Evolutionary conservation across 2,329 filamentous ascomycete species (phyloP).

Genomic region (Sphaerulina vaccinii): DNA sequence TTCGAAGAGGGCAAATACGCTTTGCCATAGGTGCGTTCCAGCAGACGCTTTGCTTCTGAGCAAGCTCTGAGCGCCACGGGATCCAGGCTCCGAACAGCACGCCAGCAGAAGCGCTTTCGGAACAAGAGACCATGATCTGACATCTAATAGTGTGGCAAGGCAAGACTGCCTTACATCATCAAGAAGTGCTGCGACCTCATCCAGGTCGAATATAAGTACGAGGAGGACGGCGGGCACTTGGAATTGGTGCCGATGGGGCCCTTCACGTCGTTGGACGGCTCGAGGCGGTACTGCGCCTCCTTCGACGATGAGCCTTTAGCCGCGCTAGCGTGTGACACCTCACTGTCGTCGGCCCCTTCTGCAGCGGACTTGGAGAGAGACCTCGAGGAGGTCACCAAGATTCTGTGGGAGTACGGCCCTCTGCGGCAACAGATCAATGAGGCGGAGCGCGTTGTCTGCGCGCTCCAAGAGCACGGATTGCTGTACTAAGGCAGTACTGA

Average conservation of each 20-base stretch:
- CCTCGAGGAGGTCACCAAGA: background rate
- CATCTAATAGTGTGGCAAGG: slow-evolving; percentile 1
- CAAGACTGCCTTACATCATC: slow-evolving; percentile 1
- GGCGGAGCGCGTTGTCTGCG: background rate
- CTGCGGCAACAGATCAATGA: background rate
- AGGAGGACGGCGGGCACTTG: background rate
- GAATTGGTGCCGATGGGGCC: background rate
- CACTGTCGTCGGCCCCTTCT: background rate
- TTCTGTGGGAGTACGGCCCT: background rate
- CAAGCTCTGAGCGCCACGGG: background rate
- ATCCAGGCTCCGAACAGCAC: background rate
- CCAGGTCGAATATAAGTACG: background rate
- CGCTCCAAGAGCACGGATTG: background rate
- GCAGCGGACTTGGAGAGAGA: background rate
- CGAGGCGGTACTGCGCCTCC: background rate
- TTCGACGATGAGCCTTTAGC: background rate
- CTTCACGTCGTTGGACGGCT: no score
- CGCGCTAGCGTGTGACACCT: background rate
- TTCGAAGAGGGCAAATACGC: slow-evolving; percentile 65
- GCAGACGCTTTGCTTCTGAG: background rate
- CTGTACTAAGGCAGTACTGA: background rate
- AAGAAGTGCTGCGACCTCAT: background rate
- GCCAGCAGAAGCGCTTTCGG: background rate
- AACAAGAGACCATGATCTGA: background rate
- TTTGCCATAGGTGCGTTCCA: slow-evolving; percentile 14